Evolutionary conservation across 1,284 basidiomycete species (phyloP).

Genomic region (Ustilago bromivora): DNA sequence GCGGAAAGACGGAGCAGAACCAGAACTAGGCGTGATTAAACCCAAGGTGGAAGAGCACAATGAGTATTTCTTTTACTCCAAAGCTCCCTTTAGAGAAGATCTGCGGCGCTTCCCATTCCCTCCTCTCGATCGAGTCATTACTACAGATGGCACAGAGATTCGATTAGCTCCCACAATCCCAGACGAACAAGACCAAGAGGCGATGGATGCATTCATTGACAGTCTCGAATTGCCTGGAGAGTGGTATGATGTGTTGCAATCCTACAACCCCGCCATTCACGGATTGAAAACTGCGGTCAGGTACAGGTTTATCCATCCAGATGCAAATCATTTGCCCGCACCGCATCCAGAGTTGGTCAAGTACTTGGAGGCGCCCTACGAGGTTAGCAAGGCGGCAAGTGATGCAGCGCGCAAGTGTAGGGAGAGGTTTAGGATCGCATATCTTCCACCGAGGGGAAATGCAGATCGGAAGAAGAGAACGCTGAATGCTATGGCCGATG

Average conservation of each 20-base stretch:
- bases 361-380: slow-evolving; percentile 82
- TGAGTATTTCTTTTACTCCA: slow-evolving; percentile 55
- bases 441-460: slow-evolving; percentile 44
- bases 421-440: slow-evolving; percentile 44
- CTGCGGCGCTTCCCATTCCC: slow-evolving; percentile 87
- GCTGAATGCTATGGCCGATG: slow-evolving; percentile 31
- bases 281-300: slow-evolving; percentile 91
- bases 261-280: slow-evolving; percentile 90
- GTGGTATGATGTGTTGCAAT: slow-evolving; percentile 83
- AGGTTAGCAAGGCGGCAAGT: slow-evolving; percentile 72
- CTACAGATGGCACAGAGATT: slow-evolving; percentile 80
- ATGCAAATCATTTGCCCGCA: slow-evolving; percentile 80
- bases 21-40: slow-evolving; percentile 72
- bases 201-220: slow-evolving; percentile 88
- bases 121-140: slow-evolving; percentile 80
- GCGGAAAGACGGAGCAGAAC: slow-evolving; percentile 78
- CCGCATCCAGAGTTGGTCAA: slow-evolving; percentile 86
- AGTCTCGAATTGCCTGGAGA: slow-evolving; percentile 81
- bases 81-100: slow-evolving; percentile 97
- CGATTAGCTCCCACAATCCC: slow-evolving; percentile 85
- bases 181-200: slow-evolving; percentile 79
- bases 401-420: slow-evolving; percentile 36
- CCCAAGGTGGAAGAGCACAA: slow-evolving; percentile 51
- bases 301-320: slow-evolving; percentile 81
- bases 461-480: slow-evolving; percentile 41